Percentiles rank a stretch among this genome's conserved stretches.
phyloP scores from a whole-genome alignment of 2,329 filamentous ascomycete species.

The Biscogniauxia sp. region DNA sequence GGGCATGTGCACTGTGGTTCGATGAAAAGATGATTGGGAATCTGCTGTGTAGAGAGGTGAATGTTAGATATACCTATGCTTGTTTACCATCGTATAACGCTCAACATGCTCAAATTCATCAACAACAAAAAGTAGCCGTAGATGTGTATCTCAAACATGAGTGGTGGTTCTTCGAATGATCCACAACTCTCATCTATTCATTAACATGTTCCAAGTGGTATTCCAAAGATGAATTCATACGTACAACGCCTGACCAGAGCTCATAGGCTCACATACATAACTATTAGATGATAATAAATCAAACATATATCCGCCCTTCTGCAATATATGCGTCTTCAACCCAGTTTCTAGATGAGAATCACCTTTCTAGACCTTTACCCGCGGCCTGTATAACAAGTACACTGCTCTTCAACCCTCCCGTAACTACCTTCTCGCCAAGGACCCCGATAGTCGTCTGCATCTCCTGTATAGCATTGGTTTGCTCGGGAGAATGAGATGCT shows the following conservation, averaged over 20 bases:
- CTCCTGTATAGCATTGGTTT: constrained; percentile 34
- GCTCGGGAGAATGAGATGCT: constrained; percentile 17
- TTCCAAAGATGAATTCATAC: not conserved
- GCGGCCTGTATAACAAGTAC: constrained; percentile 68
- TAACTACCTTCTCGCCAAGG: constrained; percentile 59
- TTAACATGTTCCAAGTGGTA: not conserved
- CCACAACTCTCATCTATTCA: not conserved
- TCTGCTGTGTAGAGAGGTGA: no score
- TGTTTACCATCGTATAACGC: not conserved
- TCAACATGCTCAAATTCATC: no score
- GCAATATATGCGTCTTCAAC: not conserved
- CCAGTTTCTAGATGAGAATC: not conserved
- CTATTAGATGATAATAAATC: not conserved
- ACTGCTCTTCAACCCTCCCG: constrained; percentile 60
- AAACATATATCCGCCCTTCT: not conserved
- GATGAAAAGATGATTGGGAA: not conserved
- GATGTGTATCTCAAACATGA: not conserved
- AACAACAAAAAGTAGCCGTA: no score
- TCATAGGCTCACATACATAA: not conserved
- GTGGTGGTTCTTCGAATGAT: not conserved
- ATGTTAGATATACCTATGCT: no score
- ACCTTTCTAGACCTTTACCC: constrained; percentile 16
- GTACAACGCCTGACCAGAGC: not conserved
- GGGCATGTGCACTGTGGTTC: not conserved
- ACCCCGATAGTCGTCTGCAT: constrained; percentile 54